A percentile compares a stretch with the other conserved stretches of the same genome.
phyloP scores from a whole-genome alignment of 192 early-diverging fungal species.

The Podila epicladia region DNA sequence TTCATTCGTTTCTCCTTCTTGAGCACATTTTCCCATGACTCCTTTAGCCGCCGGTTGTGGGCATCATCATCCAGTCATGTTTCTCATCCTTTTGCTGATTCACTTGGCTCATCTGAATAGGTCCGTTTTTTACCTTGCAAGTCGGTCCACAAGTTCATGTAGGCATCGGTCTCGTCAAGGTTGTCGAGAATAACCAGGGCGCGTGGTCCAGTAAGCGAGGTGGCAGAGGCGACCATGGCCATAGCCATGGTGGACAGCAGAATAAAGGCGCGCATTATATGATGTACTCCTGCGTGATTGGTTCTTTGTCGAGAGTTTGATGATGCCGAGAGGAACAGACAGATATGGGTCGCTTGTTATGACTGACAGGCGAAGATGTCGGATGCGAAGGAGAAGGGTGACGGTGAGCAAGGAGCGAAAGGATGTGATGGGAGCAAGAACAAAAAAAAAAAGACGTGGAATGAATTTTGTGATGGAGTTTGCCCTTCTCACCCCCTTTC shows the following conservation, averaged over 20 bases:
- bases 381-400: not conserved
- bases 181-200: slow-evolving; percentile 77
- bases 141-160: slow-evolving; percentile 65
- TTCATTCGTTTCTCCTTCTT: no score
- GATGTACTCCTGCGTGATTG: not conserved
- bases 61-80: not conserved
- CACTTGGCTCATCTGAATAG: not conserved
- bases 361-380: not conserved
- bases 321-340: no score
- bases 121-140: slow-evolving; percentile 59
- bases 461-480: not conserved
- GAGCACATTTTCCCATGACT: no score
- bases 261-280: slow-evolving; percentile 33
- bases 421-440: slow-evolving; percentile 6
- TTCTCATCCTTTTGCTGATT: not conserved
- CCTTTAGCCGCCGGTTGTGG: not conserved
- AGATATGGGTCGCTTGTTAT: no score
- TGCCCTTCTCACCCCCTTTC: not conserved
- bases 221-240: slow-evolving; percentile 56
- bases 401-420: not conserved
- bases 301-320: not conserved
- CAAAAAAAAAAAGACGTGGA: not conserved
- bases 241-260: slow-evolving; percentile 37
- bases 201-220: slow-evolving; percentile 71
- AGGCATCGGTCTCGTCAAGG: slow-evolving; percentile 52